phyloP scores from a whole-genome alignment of 306 rosid species.

The Vigna angularis region DNA sequence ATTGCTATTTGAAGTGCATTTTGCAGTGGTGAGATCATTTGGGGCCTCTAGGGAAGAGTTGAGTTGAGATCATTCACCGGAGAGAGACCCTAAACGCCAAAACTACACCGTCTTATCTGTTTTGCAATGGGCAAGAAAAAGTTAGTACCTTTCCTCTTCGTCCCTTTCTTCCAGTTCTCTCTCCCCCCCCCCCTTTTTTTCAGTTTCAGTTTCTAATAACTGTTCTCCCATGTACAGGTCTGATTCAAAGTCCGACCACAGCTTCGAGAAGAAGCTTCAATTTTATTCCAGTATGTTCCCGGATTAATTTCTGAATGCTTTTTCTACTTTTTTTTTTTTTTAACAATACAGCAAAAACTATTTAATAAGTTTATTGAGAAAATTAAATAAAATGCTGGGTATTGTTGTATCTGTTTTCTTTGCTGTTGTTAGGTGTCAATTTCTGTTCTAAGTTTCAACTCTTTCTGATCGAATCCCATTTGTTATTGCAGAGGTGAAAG shows the following conservation, averaged over 20 bases:
- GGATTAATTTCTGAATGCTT: background rate
- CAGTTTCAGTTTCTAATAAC: background rate
- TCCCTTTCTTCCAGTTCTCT: no score
- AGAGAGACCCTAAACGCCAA: background rate
- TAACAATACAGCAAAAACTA: background rate
- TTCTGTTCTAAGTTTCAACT: conserved; percentile 21
- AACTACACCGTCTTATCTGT: background rate
- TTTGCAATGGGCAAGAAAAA: conserved; percentile 55
- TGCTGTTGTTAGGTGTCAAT: background rate
- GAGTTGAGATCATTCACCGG: background rate
- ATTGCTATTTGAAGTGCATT: no score
- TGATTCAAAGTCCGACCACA: conserved; percentile 45
- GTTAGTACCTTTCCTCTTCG: conserved; percentile 10
- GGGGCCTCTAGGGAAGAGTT: background rate
- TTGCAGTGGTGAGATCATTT: no score
- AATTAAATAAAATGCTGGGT: background rate
- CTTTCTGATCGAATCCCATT: background rate
- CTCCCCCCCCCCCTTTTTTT: background rate
- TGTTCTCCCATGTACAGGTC: conserved; percentile 40
- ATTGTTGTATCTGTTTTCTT: background rate
- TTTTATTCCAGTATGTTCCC: conserved; percentile 55
- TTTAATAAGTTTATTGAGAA: background rate
- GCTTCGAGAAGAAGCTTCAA: conserved; percentile 52
- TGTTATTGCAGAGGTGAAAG: conserved; percentile 75
- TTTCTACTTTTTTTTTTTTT: conserved; percentile 1